Evolutionary conservation across 768 basidiomycete species (phyloP).

Genomic region (Mycena capillaripes): DNA sequence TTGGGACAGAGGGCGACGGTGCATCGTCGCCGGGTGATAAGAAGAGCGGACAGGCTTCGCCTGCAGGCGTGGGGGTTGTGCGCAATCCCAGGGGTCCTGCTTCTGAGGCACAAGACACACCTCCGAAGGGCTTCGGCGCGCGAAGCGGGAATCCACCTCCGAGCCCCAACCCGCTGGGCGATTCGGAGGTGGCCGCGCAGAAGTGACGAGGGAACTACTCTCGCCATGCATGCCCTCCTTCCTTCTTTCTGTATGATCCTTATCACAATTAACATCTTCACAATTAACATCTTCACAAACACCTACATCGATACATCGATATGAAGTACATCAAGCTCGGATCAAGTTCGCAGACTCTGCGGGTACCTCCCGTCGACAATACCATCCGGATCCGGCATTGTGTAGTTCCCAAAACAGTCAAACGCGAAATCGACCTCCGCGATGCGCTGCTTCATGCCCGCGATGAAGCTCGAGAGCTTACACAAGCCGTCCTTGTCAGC

Average conservation of each 20-base stretch:
- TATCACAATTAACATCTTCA: background rate
- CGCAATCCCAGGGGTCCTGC: slow-evolving; percentile 52
- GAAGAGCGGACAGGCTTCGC: background rate
- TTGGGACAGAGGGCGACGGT: slow-evolving; percentile 53
- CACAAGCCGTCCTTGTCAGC: slow-evolving; percentile 80
- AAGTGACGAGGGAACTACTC: background rate
- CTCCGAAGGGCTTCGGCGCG: slow-evolving; percentile 13
- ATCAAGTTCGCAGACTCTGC: background rate
- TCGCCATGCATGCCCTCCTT: background rate
- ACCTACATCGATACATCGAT: background rate
- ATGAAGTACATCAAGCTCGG: no score
- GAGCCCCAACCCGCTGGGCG: slow-evolving; percentile 11
- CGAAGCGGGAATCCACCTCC: slow-evolving; percentile 19
- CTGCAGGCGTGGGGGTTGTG: slow-evolving; percentile 33
- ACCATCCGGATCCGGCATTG: background rate
- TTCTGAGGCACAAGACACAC: background rate
- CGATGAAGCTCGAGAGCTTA: slow-evolving; percentile 61
- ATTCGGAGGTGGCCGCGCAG: background rate
- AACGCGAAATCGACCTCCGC: slow-evolving; percentile 10
- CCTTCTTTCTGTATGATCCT: background rate
- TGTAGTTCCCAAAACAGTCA: slow-evolving; percentile 15
- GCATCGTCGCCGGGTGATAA: background rate
- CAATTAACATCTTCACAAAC: background rate
- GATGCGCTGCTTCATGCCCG: background rate
- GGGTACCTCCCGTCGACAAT: slow-evolving; percentile 9